phyloP scores from a whole-genome alignment of 768 basidiomycete genomes.

The Heimioporus sp. region DNA sequence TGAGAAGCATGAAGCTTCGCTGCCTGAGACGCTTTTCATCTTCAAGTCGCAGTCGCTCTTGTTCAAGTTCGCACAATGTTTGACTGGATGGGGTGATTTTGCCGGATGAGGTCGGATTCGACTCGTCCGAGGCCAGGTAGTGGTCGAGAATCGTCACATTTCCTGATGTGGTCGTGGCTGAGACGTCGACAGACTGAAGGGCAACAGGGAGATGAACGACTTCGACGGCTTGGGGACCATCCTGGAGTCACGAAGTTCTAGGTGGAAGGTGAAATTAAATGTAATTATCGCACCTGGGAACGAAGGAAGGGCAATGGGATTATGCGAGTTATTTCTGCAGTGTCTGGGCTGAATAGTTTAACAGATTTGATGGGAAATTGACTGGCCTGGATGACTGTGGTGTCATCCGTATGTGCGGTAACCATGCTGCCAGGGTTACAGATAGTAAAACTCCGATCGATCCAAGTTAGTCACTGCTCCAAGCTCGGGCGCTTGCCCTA shows the following conservation, averaged over 20 bases:
- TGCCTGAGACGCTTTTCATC: constrained; percentile 20
- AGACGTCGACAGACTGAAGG: constrained; percentile 7
- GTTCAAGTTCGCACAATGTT: constrained; percentile 4
- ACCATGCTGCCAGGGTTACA: too few relatives aligned
- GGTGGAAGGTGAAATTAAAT: too few relatives aligned
- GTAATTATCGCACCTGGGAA: constrained; percentile 1
- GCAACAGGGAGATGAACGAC: constrained; percentile 12
- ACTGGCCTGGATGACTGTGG: constrained; percentile 7
- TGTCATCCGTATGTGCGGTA: background rate
- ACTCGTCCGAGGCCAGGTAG: background rate
- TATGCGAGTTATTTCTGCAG: constrained; percentile 17
- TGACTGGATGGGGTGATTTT: background rate
- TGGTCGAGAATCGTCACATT: constrained; percentile 15
- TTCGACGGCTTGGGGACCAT: constrained; percentile 14
- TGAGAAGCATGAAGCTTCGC: constrained; percentile 19
- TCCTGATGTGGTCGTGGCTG: constrained; percentile 6
- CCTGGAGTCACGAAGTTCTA: constrained; percentile 3
- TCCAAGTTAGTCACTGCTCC: too few relatives aligned
- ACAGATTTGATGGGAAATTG: constrained; percentile 17
- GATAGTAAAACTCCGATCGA: too few relatives aligned
- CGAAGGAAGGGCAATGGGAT: constrained; percentile 15
- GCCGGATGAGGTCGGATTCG: background rate
- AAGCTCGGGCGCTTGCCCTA: too few relatives aligned
- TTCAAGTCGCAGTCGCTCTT: constrained; percentile 11
- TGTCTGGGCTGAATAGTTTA: constrained; percentile 14